Conservation (phyloP, 2,329 filamentous ascomycete species). For the Sarocladiaceae sp. region DNA sequence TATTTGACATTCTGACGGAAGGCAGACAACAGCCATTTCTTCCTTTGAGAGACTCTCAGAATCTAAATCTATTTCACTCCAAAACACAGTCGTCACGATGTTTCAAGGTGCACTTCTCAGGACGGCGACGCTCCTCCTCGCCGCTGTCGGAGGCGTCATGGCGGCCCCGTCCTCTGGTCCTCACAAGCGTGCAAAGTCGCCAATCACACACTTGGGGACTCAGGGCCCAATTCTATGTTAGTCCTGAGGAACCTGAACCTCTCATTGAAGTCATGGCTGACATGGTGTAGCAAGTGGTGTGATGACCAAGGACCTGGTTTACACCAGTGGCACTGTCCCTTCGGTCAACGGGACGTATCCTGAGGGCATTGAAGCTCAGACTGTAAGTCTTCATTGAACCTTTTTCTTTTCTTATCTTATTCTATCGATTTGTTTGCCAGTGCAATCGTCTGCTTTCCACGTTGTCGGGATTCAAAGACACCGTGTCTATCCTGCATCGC, state of each 20-base stretch:
- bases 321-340: slow-evolving; percentile 14
- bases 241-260: background rate
- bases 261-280: background rate
- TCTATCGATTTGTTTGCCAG: background rate
- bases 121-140: slow-evolving; percentile 11
- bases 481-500: too few relatives aligned
- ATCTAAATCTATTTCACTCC: too few relatives aligned
- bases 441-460: too few relatives aligned
- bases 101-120: slow-evolving; percentile 4
- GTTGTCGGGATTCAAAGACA: too few relatives aligned
- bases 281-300: slow-evolving; percentile 13
- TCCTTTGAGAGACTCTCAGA: too few relatives aligned
- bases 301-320: slow-evolving; percentile 13
- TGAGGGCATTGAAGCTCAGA: slow-evolving; percentile 15
- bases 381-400: slow-evolving; percentile 10
- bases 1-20: too few relatives aligned
- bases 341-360: slow-evolving; percentile 15
- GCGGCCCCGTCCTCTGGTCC: slow-evolving; percentile 7
- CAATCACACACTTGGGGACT: slow-evolving; percentile 12
- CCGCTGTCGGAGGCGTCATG: slow-evolving; percentile 7
- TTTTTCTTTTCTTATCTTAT: background rate
- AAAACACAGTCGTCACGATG: slow-evolving; percentile 5
- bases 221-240: slow-evolving; percentile 14
- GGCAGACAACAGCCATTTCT: too few relatives aligned
- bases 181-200: slow-evolving; percentile 6